phyloP scores from a whole-genome alignment of 2,329 filamentous ascomycete genomes.

The Juglanconis oblonga region DNA sequence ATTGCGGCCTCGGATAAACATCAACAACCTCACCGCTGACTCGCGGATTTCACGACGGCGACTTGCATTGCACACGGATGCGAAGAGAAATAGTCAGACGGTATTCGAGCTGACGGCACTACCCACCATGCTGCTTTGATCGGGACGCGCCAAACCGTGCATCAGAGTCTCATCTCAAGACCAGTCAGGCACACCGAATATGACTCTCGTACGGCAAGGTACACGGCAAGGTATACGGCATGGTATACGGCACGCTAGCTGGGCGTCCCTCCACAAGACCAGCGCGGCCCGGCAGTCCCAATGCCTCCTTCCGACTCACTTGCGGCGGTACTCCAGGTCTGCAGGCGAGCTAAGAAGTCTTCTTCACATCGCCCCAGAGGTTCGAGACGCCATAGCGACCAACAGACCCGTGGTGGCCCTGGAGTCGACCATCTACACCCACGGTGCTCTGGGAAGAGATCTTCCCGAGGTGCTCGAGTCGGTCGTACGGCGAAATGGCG shows the following conservation, averaged over 20 bases:
- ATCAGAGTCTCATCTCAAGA: too few species aligned
- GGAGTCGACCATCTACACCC: conserved; percentile 96
- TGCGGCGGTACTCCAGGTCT: background rate
- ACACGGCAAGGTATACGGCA: background rate
- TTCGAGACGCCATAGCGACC: conserved; percentile 70
- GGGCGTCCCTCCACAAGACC: background rate
- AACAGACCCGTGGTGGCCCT: conserved; percentile 85
- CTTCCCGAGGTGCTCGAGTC: conserved; percentile 64
- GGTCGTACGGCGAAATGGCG: conserved; percentile 76
- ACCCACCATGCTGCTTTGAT: too few species aligned
- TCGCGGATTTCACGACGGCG: too few species aligned
- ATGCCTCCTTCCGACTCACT: background rate
- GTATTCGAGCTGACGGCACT: too few species aligned
- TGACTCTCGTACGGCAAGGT: conserved; percentile 4
- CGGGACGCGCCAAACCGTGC: too few species aligned
- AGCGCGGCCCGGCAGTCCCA: background rate
- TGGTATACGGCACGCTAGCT: background rate
- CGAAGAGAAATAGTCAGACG: too few species aligned
- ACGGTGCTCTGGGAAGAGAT: conserved; percentile 76
- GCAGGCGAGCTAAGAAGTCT: conserved; percentile 38
- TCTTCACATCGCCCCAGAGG: conserved; percentile 76
- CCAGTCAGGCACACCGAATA: background rate
- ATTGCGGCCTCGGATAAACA: too few species aligned
- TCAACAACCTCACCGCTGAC: too few species aligned
- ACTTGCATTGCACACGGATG: too few species aligned